A percentile compares a stretch with the other conserved stretches of the same genome.
These are phyloP conservation scores for Exsudoporus frostii DNA, from an alignment of 768 basidiomycete species.

Conservation along the genomic window DNA sequence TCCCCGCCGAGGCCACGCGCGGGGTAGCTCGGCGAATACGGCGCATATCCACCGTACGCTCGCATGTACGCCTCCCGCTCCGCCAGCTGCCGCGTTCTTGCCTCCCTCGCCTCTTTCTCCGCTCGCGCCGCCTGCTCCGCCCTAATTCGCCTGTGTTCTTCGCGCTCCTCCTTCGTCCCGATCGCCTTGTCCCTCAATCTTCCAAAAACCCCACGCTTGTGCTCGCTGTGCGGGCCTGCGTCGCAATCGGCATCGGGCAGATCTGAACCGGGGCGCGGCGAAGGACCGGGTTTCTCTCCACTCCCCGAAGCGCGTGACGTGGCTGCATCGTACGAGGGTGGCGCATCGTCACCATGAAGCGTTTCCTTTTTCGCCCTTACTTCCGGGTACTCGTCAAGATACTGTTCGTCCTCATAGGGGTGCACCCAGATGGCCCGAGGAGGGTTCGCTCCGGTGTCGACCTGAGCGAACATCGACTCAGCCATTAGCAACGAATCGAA, in stretches of 20 bases:
- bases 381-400: slow-evolving; percentile 54
- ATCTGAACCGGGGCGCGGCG: background rate
- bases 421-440: slow-evolving; percentile 71
- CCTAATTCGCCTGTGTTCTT: slow-evolving; percentile 37
- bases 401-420: slow-evolving; percentile 67
- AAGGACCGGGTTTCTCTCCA: background rate
- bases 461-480: slow-evolving; percentile 34
- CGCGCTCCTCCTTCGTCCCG: slow-evolving; percentile 63
- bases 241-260: background rate
- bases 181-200: slow-evolving; percentile 63
- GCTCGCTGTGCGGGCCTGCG: slow-evolving; percentile 10
- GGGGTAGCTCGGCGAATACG: slow-evolving; percentile 24
- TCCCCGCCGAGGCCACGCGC: background rate
- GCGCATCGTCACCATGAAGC: slow-evolving; percentile 6
- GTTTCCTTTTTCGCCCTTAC: slow-evolving; percentile 35
- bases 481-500: background rate
- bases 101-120: slow-evolving; percentile 19
- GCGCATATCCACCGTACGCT: slow-evolving; percentile 31
- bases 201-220: slow-evolving; percentile 54
- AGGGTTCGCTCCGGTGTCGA: slow-evolving; percentile 61
- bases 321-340: slow-evolving; percentile 28
- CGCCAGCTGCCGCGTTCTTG: slow-evolving; percentile 18
- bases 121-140: slow-evolving; percentile 29
- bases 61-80: slow-evolving; percentile 37
- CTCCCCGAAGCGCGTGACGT: slow-evolving; percentile 29